Conservation (phyloP, 208 protist species). For the Leishmania major region DNA sequence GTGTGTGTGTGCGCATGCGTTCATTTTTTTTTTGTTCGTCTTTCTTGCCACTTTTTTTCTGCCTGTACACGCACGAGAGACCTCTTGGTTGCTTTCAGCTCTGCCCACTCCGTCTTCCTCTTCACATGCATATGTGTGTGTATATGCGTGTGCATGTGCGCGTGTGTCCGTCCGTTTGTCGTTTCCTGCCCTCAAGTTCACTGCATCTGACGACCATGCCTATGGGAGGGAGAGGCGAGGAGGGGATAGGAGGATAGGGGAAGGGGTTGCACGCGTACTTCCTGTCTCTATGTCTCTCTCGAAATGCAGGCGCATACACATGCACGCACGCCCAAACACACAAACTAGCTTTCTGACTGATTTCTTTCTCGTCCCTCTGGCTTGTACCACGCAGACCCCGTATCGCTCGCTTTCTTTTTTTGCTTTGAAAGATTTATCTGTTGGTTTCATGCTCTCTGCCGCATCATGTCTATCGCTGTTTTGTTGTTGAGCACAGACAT, state of each 20-base stretch:
- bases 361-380: neutral
- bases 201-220: neutral
- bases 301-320: neutral
- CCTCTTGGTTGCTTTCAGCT: neutral
- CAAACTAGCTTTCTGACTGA: neutral
- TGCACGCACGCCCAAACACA: neutral
- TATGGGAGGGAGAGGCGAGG: neutral
- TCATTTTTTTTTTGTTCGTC: neutral
- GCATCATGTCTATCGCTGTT: neutral
- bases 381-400: neutral
- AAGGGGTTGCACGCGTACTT: neutral
- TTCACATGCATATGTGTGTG: neutral
- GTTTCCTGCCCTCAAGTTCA: neutral
- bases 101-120: neutral
- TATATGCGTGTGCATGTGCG: neutral
- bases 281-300: neutral
- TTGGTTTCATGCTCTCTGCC: neutral
- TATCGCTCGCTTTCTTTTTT: neutral
- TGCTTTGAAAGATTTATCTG: neutral
- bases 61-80: no score
- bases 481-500: neutral
- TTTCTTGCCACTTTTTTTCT: neutral
- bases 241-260: neutral
- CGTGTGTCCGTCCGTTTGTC: neutral
- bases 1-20: neutral